Percentiles rank a stretch among this genome's conserved stretches.
Evolutionary conservation across 1,284 basidiomycete species (phyloP).

Genomic region (Dichomitus squalens): DNA sequence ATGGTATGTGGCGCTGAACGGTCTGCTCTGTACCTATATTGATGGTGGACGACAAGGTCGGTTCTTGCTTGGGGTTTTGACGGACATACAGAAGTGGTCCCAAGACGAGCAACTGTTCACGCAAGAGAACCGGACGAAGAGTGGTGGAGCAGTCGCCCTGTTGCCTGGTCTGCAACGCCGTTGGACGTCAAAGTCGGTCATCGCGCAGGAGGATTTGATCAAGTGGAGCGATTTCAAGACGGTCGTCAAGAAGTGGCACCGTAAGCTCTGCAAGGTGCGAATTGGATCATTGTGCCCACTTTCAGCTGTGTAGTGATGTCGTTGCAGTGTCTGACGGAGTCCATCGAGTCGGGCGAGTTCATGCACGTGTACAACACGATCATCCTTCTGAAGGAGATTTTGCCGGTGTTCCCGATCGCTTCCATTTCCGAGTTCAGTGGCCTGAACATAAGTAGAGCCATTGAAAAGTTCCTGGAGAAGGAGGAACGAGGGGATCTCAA

Average conservation of each 20-base stretch:
- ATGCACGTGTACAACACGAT: slow-evolving; percentile 96
- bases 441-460: slow-evolving; percentile 58
- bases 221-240: slow-evolving; percentile 73
- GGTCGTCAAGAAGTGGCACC: slow-evolving; percentile 83
- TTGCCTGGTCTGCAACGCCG: slow-evolving; percentile 68
- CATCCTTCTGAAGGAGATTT: slow-evolving; percentile 86
- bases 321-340: slow-evolving; percentile 59
- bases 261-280: slow-evolving; percentile 63
- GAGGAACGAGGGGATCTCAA: slow-evolving; percentile 85
- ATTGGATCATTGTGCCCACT: neutral
- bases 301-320: neutral
- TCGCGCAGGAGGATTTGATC: slow-evolving; percentile 57
- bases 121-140: slow-evolving; percentile 68
- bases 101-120: slow-evolving; percentile 65
- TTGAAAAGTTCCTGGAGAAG: slow-evolving; percentile 70
- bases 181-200: slow-evolving; percentile 48
- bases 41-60: slow-evolving; percentile 53
- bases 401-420: slow-evolving; percentile 84
- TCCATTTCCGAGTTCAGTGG: slow-evolving; percentile 57
- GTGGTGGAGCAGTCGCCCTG: slow-evolving; percentile 61
- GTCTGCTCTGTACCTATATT: slow-evolving; percentile 2
- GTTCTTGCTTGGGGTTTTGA: slow-evolving; percentile 80
- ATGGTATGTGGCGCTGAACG: slow-evolving; percentile 52
- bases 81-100: slow-evolving; percentile 80
- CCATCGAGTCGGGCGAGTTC: slow-evolving; percentile 79